phyloP scores from a whole-genome alignment of 2,329 filamentous ascomycete genomes.

The Albophoma yamanashiensis region DNA sequence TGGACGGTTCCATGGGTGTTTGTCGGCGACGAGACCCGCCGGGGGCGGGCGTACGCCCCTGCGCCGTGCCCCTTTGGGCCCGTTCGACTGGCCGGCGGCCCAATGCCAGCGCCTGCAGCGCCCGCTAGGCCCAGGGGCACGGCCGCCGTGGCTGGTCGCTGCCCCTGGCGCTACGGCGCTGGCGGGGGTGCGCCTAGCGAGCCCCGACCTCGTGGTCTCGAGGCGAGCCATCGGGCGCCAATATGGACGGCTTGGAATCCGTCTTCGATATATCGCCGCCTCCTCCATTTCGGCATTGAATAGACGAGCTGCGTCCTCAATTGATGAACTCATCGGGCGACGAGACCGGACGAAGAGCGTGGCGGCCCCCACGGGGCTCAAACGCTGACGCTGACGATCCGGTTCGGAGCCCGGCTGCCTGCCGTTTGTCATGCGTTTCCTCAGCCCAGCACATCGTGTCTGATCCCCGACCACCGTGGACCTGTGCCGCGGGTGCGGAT shows the following conservation, averaged over 20 bases:
- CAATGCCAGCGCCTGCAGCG: not conserved
- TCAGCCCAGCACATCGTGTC: not conserved
- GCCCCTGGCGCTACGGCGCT: not conserved
- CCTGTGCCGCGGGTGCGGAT: not conserved
- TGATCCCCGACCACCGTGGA: not conserved
- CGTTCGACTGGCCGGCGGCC: too few relatives aligned
- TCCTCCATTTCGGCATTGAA: not conserved
- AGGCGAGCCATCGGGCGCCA: not conserved
- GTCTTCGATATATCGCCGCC: not conserved
- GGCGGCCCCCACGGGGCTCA: not conserved
- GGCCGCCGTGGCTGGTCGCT: not conserved
- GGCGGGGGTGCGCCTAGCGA: not conserved
- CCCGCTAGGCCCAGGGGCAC: not conserved
- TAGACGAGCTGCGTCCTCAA: not conserved
- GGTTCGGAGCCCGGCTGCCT: not conserved
- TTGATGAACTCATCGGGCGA: not conserved
- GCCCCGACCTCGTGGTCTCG: not conserved
- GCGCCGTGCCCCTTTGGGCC: not conserved
- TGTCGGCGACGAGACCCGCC: not conserved
- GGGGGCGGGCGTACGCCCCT: not conserved
- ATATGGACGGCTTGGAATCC: not conserved
- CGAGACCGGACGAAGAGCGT: not conserved
- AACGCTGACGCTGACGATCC: not conserved
- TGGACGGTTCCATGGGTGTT: not conserved
- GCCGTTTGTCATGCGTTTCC: not conserved